Evolutionary conservation across 2,329 filamentous ascomycete species (phyloP).

Genomic region (Gremmenia infestans): DNA sequence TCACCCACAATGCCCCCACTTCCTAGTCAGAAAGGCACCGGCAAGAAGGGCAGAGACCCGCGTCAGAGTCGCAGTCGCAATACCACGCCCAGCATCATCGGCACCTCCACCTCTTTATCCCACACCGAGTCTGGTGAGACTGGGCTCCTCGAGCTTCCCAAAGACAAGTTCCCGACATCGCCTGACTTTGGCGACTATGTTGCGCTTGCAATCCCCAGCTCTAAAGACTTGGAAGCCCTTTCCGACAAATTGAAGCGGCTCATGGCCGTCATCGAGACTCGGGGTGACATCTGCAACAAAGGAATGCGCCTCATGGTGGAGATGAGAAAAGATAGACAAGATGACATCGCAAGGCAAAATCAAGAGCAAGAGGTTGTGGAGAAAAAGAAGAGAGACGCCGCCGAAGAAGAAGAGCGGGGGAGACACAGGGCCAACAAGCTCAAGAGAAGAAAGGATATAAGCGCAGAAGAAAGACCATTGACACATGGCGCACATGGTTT

Average conservation of each 20-base stretch:
- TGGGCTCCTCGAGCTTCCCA: conserved; percentile 62
- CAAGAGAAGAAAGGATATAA: conserved; percentile 73
- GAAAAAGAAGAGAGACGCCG: conserved; percentile 36
- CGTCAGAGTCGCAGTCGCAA: conserved; percentile 68
- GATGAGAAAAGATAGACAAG: conserved; percentile 57
- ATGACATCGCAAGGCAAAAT: conserved; percentile 39
- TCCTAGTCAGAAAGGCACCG: conserved; percentile 56
- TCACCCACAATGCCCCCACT: conserved; percentile 49
- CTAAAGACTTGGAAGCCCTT: conserved; percentile 58
- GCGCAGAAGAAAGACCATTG: conserved; percentile 54
- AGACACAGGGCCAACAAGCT: conserved; percentile 56
- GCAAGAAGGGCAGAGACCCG: conserved; percentile 61
- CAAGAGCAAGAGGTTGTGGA: conserved; percentile 44
- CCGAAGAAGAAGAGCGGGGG: conserved; percentile 44
- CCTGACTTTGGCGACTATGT: conserved; percentile 66
- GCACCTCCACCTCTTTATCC: conserved; percentile 33
- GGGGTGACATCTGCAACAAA: conserved; percentile 63
- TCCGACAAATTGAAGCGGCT: conserved; percentile 60
- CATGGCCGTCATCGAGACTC: conserved; percentile 60
- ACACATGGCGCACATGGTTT: conserved; percentile 59
- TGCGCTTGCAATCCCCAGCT: conserved; percentile 55
- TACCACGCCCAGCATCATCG: conserved; percentile 59
- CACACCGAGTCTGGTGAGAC: conserved; percentile 49
- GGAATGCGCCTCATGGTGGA: conserved; percentile 67
- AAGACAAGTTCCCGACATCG: conserved; percentile 55